Evolutionary conservation across 2,329 filamentous ascomycete species (phyloP).

Genomic region (Arthrinium phaeospermum): DNA sequence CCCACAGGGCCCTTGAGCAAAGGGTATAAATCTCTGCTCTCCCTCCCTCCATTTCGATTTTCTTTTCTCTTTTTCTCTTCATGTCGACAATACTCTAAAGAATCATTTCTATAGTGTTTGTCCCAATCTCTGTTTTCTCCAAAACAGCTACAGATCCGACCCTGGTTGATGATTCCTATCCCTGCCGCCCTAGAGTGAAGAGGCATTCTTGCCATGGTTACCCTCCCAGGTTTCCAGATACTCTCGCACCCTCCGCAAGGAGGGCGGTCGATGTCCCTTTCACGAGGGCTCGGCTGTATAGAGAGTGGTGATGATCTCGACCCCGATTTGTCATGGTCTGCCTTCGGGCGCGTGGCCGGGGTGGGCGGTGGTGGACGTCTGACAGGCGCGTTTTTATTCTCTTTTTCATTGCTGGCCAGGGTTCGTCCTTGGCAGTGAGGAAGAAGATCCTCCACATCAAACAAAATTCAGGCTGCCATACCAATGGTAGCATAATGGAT

Average conservation of each 20-base stretch:
- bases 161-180: constrained; percentile 94
- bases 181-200: constrained; percentile 90
- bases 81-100: constrained; percentile 67
- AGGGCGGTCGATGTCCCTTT: constrained; percentile 52
- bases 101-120: constrained; percentile 98
- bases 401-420: constrained; percentile 62
- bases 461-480: too few species aligned
- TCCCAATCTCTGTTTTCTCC: constrained; percentile 87
- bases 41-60: constrained; percentile 35
- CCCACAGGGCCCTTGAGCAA: background rate
- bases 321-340: constrained; percentile 68
- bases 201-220: constrained; percentile 54
- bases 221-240: constrained; percentile 28
- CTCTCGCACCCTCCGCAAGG: constrained; percentile 67
- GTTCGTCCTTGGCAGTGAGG: constrained; percentile 55
- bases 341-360: constrained; percentile 76
- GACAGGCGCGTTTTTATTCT: constrained; percentile 68
- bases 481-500: too few species aligned
- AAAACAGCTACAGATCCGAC: constrained; percentile 92
- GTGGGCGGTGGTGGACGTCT: constrained; percentile 90
- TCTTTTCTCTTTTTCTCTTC: constrained; percentile 50
- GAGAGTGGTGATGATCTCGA: constrained; percentile 95
- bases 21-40: constrained; percentile 46
- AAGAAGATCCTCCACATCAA: constrained; percentile 45
- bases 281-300: constrained; percentile 63